These are phyloP conservation scores for Buddleja alternifolia DNA, from an alignment of 257 asterid genomes.

Conservation along the genomic window DNA sequence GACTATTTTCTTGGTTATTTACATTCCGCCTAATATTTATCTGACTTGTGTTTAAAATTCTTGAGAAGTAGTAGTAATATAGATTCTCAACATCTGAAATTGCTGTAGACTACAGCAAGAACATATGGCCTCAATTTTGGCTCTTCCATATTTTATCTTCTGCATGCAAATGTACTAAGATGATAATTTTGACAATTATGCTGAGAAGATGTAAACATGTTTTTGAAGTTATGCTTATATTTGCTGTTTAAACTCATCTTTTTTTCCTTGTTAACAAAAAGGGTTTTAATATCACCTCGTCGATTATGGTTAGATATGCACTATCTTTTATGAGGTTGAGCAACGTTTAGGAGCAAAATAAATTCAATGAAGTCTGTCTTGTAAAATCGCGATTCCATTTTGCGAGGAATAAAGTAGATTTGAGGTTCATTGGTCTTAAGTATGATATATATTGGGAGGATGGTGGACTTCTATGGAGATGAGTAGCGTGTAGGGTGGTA, in stretches of 20 bases:
- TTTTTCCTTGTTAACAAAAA: not conserved
- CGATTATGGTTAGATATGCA: not conserved
- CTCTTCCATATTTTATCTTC: constrained; percentile 9
- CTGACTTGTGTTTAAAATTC: no score
- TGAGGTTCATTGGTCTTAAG: constrained; percentile 4
- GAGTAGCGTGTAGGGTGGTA: not conserved
- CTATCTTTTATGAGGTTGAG: not conserved
- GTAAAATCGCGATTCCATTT: not conserved
- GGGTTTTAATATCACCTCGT: not conserved
- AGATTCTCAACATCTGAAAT: not conserved
- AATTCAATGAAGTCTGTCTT: constrained; percentile 1
- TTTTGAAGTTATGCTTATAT: not conserved
- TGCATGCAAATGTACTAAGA: constrained; percentile 12
- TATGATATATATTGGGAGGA: not conserved
- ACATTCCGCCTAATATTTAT: constrained; percentile 6
- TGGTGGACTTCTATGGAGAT: not conserved
- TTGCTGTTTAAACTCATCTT: not conserved
- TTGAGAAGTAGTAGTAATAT: no score
- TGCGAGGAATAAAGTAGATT: constrained; percentile 7
- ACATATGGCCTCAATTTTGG: constrained; percentile 4
- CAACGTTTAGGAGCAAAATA: not conserved
- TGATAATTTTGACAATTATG: constrained; percentile 6
- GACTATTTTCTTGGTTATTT: constrained; percentile 19
- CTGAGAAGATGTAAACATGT: constrained; percentile 20
- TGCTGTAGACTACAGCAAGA: not conserved